Evolutionary conservation across 2,329 filamentous ascomycete genomes (phyloP).

Genomic region (Aspergillus sp.): DNA sequence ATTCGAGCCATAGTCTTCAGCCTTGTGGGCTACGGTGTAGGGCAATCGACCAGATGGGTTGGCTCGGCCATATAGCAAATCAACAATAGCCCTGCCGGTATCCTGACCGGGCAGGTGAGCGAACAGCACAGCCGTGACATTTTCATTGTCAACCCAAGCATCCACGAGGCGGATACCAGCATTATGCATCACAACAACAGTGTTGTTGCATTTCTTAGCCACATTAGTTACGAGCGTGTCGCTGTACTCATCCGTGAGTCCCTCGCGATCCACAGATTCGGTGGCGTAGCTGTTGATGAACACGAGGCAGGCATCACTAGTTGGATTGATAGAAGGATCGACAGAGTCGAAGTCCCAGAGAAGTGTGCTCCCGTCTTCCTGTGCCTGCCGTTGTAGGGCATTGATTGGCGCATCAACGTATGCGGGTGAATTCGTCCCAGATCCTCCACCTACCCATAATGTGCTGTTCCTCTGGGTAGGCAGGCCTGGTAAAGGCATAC

Average conservation of each 20-base stretch:
- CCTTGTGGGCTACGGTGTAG: constrained; percentile 53
- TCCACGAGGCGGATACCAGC: constrained; percentile 51
- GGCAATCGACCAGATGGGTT: constrained; percentile 53
- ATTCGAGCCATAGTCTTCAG: constrained; percentile 46
- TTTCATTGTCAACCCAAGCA: constrained; percentile 53
- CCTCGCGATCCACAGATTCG: constrained; percentile 31
- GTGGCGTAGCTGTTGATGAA: constrained; percentile 49
- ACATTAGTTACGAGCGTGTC: constrained; percentile 52
- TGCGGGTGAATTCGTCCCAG: constrained; percentile 42
- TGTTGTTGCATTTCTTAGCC: constrained; percentile 52
- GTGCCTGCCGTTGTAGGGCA: constrained; percentile 45
- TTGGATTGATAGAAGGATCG: constrained; percentile 11
- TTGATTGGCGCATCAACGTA: constrained; percentile 47
- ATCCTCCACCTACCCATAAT: constrained; percentile 40
- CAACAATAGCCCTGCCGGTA: constrained; percentile 48
- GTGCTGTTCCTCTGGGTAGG: constrained; percentile 35
- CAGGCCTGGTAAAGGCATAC: background rate
- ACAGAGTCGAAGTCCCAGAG: constrained; percentile 14
- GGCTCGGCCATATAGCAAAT: constrained; percentile 50
- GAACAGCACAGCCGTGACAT: constrained; percentile 57
- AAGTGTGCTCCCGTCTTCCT: constrained; percentile 44
- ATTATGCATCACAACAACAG: constrained; percentile 58
- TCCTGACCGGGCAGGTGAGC: constrained; percentile 59
- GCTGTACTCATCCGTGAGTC: constrained; percentile 34
- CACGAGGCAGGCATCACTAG: constrained; percentile 38